A percentile compares a stretch with the other conserved stretches of the same genome.
phyloP scores from a whole-genome alignment of 2,329 filamentous ascomycete genomes.

The Juglanconis juglandina region DNA sequence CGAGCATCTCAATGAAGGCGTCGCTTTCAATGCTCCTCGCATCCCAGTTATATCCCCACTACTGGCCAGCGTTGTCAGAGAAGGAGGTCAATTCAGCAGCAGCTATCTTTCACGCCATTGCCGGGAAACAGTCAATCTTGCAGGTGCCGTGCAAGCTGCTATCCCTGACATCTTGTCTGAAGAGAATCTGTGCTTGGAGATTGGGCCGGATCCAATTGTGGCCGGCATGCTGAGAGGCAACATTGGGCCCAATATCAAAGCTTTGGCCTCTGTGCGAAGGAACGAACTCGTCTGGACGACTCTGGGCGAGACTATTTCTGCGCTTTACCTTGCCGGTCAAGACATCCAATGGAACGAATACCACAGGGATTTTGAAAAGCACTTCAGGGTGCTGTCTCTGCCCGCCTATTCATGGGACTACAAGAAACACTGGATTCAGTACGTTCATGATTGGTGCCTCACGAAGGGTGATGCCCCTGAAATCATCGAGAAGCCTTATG shows the following conservation, averaged over 20 bases:
- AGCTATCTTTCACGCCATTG: background rate
- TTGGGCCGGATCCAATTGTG: no score
- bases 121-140: no score
- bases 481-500: conserved; percentile 38
- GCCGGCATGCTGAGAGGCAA: no score
- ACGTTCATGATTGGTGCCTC: conserved; percentile 8
- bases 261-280: conserved; percentile 61
- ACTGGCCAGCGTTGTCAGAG: conserved; percentile 55
- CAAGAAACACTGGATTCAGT: conserved; percentile 12
- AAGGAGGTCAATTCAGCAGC: conserved; percentile 25
- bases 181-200: no score
- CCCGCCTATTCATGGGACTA: conserved; percentile 11
- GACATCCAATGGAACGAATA: conserved; percentile 1
- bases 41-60: conserved; percentile 69
- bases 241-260: conserved; percentile 20
- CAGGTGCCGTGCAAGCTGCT: no score
- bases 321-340: background rate
- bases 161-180: no score
- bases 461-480: conserved; percentile 2
- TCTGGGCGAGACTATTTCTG: background rate
- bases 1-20: conserved; percentile 37
- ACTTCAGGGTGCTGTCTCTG: background rate
- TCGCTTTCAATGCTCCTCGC: conserved; percentile 40
- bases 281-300: conserved; percentile 8
- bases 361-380: background rate